Evolutionary conservation across 371 early-diverging fungal species (phyloP).

Genomic region (Batkoa obscura): DNA sequence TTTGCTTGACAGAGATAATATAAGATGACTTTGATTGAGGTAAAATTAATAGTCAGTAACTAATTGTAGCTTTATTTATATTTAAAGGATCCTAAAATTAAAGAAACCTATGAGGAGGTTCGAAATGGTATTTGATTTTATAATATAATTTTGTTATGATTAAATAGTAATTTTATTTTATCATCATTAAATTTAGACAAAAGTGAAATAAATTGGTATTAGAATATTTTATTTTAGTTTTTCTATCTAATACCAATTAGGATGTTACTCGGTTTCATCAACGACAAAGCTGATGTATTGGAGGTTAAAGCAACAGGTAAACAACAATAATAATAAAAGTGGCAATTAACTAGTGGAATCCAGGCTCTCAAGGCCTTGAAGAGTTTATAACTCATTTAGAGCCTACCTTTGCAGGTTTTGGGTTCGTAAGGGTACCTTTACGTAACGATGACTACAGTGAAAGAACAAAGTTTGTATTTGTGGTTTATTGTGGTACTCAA

Average conservation of each 20-base stretch:
- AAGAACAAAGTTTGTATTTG: constrained; percentile 45
- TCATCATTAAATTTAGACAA: background rate
- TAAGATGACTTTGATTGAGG: constrained; percentile 6
- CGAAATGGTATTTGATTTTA: background rate
- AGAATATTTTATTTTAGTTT: background rate
- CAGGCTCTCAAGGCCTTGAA: constrained; percentile 1
- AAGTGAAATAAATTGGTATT: constrained; percentile 5
- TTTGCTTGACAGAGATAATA: background rate
- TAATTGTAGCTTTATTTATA: background rate
- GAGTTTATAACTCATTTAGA: background rate
- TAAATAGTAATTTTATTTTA: background rate
- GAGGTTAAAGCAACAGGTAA: constrained; percentile 4
- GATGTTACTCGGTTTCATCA: constrained; percentile 3
- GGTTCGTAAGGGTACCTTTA: constrained; percentile 24
- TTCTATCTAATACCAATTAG: background rate
- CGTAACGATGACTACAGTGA: constrained; percentile 67
- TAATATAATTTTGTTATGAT: background rate
- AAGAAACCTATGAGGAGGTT: constrained; percentile 2
- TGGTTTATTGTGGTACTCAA: constrained; percentile 60
- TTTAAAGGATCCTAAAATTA: constrained; percentile 6
- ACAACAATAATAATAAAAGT: background rate
- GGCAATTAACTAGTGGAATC: background rate
- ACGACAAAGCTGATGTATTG: background rate
- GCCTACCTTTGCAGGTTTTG: constrained; percentile 1
- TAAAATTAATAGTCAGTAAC: background rate